Percentiles rank a stretch among this genome's conserved stretches.
phyloP scores from a whole-genome alignment of 2,329 filamentous ascomycete genomes.

The Alternaria gaisen region DNA sequence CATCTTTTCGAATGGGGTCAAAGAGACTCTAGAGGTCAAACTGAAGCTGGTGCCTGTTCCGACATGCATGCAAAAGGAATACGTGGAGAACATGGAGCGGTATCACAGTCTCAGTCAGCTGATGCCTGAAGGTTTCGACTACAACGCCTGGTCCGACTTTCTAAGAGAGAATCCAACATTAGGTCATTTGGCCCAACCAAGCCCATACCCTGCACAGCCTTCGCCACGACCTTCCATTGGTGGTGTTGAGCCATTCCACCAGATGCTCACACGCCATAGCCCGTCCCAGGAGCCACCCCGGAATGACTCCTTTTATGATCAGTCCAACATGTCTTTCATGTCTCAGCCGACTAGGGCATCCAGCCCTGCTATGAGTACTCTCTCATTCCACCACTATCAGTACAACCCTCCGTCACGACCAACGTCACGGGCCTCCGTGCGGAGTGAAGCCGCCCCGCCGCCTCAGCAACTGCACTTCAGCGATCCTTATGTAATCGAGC shows the following conservation, averaged over 20 bases:
- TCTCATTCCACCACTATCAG: constrained; percentile 48
- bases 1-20: constrained; percentile 81
- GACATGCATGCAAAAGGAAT: constrained; percentile 68
- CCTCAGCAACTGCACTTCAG: constrained; percentile 30
- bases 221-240: constrained; percentile 34
- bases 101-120: constrained; percentile 67
- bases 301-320: constrained; percentile 41
- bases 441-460: constrained; percentile 38
- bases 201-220: constrained; percentile 27
- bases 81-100: constrained; percentile 67
- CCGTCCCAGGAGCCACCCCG: constrained; percentile 35
- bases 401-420: constrained; percentile 48
- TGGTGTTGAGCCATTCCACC: constrained; percentile 48
- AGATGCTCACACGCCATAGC: constrained; percentile 48
- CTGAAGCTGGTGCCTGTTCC: constrained; percentile 83
- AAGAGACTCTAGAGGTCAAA: constrained; percentile 92
- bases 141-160: constrained; percentile 80
- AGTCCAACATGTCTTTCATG: constrained; percentile 36
- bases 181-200: constrained; percentile 43
- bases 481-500: constrained; percentile 36
- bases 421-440: constrained; percentile 51
- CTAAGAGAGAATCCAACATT: constrained; percentile 72
- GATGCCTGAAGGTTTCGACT: constrained; percentile 70
- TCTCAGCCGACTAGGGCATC: constrained; percentile 53
- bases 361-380: constrained; percentile 56